Conservation (phyloP, 768 basidiomycete species). For the Lyophyllum decastes region DNA sequence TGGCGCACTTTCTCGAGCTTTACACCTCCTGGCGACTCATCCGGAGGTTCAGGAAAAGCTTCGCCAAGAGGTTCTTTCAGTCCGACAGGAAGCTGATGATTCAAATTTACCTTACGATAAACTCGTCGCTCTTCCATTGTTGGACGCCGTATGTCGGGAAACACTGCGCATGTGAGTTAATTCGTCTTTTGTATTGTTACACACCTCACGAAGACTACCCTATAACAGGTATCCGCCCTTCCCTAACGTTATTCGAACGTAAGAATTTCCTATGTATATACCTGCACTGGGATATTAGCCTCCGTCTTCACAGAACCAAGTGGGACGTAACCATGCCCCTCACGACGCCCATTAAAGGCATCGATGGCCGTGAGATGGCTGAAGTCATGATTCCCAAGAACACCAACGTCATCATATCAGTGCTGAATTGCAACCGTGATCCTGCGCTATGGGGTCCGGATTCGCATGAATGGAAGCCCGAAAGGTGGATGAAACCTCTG, state of each 20-base stretch:
- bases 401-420: neutral
- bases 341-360: neutral
- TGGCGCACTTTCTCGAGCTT: conserved; percentile 26
- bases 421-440: conserved; percentile 1
- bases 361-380: conserved; percentile 1
- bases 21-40: conserved; percentile 27
- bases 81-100: neutral
- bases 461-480: conserved; percentile 24
- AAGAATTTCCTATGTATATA: neutral
- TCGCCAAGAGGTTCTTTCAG: conserved; percentile 25
- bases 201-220: neutral
- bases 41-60: conserved; percentile 33
- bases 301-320: neutral
- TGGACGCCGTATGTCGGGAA: conserved; percentile 37
- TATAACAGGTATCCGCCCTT: conserved; percentile 24
- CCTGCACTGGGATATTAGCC: neutral
- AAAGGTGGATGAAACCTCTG: conserved; percentile 23
- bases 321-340: neutral
- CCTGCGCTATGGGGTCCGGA: conserved; percentile 16
- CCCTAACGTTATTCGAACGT: conserved; percentile 17
- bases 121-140: conserved; percentile 25
- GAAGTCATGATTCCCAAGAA: neutral
- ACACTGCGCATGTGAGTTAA: conserved; percentile 32
- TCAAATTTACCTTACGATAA: conserved; percentile 26
- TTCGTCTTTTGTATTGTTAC: neutral